phyloP scores from a whole-genome alignment of 129 eudicot genomes.

The Deinandra increscens region DNA sequence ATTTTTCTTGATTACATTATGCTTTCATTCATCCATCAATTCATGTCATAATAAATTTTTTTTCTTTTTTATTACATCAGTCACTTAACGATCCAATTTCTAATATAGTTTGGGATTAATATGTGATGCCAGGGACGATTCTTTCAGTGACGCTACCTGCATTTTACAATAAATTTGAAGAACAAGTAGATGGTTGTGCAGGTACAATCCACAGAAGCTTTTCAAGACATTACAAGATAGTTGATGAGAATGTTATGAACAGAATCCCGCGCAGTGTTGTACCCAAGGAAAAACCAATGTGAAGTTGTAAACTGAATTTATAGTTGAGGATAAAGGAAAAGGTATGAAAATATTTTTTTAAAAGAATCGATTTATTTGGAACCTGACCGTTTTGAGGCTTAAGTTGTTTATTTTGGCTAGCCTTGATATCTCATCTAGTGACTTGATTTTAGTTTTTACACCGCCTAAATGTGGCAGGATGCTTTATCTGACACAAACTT shows the following conservation, averaged over 20 bases:
- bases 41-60: no score
- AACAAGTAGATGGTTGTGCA: conserved; percentile 55
- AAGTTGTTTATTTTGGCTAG: no score
- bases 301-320: conserved; percentile 10
- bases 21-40: background rate
- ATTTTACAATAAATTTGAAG: conserved; percentile 72
- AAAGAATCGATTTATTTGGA: background rate
- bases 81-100: background rate
- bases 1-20: background rate
- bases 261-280: conserved; percentile 47
- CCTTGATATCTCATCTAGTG: no score
- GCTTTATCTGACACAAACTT: no score
- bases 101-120: conserved; percentile 9
- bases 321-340: background rate
- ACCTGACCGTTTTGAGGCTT: background rate
- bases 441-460: no score
- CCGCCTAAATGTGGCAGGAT: no score
- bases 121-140: conserved; percentile 58
- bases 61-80: no score
- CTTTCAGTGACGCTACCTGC: conserved; percentile 78
- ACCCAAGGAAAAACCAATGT: conserved; percentile 54
- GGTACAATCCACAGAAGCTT: conserved; percentile 62
- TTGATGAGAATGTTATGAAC: conserved; percentile 69
- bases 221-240: conserved; percentile 72
- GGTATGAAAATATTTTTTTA: background rate